Percentiles rank a stretch among this genome's conserved stretches.
phyloP scores from a whole-genome alignment of 495 filamentous ascomycete genomes.

The Aspergillus olivimuriae region DNA sequence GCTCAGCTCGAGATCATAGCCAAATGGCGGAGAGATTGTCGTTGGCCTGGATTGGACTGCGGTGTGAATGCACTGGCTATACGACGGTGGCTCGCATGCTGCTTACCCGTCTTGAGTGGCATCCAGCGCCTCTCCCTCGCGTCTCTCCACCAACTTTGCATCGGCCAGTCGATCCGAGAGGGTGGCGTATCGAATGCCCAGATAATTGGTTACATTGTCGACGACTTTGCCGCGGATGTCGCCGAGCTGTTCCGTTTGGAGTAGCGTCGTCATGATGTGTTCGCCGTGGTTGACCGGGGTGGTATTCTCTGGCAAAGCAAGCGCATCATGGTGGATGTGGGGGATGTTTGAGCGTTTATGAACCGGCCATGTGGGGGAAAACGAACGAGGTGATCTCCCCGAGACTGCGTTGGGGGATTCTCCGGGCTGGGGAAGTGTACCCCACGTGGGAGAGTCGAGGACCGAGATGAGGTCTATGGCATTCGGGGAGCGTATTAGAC shows the following conservation, averaged over 20 bases:
- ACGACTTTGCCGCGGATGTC: slow-evolving; percentile 16
- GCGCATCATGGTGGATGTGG: too few relatives aligned
- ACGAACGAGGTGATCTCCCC: too few relatives aligned
- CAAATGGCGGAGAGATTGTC: slow-evolving; percentile 17
- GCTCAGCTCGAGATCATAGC: slow-evolving; percentile 20
- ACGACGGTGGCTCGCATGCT: neutral
- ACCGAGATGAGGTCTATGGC: too few relatives aligned
- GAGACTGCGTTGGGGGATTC: too few relatives aligned
- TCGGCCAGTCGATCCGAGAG: slow-evolving; percentile 24
- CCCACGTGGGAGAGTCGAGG: too few relatives aligned
- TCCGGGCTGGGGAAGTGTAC: too few relatives aligned
- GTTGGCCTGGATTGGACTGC: too few relatives aligned
- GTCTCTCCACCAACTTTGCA: slow-evolving; percentile 20
- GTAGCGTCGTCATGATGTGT: slow-evolving; percentile 8
- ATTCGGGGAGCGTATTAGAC: too few relatives aligned
- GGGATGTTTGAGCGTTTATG: too few relatives aligned
- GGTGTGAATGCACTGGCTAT: too few relatives aligned
- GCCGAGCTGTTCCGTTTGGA: slow-evolving; percentile 16
- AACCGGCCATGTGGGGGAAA: too few relatives aligned
- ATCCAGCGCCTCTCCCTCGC: slow-evolving; percentile 17
- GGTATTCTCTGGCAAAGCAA: too few relatives aligned
- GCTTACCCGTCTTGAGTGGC: slow-evolving; percentile 25
- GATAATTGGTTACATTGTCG: slow-evolving; percentile 23
- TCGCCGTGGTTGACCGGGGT: neutral
- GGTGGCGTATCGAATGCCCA: slow-evolving; percentile 31